Evolutionary conservation across 2,329 filamentous ascomycete species (phyloP), one percentile per base, ranked within the genome.

Genomic region (Penicillium sp.): DNA sequence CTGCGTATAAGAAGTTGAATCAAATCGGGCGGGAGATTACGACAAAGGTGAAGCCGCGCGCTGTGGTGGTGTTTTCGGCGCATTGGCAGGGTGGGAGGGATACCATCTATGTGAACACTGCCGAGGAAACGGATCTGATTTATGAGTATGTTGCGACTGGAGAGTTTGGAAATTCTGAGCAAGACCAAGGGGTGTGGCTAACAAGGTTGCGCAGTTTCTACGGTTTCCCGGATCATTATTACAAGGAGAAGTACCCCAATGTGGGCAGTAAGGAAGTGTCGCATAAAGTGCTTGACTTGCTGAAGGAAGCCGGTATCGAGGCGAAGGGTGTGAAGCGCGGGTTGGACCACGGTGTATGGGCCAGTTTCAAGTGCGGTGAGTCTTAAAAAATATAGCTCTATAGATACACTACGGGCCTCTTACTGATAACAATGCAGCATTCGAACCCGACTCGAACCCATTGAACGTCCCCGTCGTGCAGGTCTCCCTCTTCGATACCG

Each of bases 281-380:
- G 1, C 76, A 83, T 26, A 83, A 82, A 56, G 82, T 92, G 58
- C 82, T 90, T 38, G 73, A 77, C 17, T 74, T 84, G 55, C 79
- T 92, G 6, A 76, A 79, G 3, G 73, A 82, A 4, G 84, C 86
- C 0, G 87, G 85, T 1, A 89, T 91, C 66, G 79, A 85, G 57
- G 84, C 86, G 1, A 79, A 86, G 63, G 84, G 84, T 2, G 84
- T 88, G 0, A 83, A 85, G 50, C 81, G 90, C 44, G 90, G 90
- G 0, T 80, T 92, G 0, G 90, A 93, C 70, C 91, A 93, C 72
- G 91, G 91, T 22, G 89, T 92, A 26, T 93, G 89, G 83, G 88
- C 86, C 0, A 85, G 86, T 12, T 92, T 92, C 74, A 84, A 83
- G 65, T 80, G 77, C 64, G 79, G 80, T 83, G 75, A 37, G 79